Conservation (phyloP, 495 filamentous ascomycete species). For the Halenospora varia region DNA sequence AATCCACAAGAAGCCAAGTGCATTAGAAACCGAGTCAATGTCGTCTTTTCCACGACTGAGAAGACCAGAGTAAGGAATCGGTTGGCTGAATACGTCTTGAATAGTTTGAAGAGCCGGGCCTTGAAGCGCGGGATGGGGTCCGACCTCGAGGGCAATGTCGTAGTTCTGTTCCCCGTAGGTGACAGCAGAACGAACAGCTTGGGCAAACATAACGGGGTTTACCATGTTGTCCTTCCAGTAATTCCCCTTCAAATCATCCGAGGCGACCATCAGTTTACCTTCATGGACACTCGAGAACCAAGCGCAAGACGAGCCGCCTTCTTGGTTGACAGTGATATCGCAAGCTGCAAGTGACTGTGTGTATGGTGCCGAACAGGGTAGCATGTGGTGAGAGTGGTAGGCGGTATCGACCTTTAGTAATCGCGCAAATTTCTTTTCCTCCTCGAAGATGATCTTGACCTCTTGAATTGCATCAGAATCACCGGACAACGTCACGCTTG, state of each 20-base stretch:
- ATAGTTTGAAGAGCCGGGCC: constrained; percentile 31
- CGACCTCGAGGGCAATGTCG: constrained; percentile 39
- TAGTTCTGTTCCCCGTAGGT: background rate
- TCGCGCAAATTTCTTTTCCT: constrained; percentile 39
- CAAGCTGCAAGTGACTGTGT: constrained; percentile 29
- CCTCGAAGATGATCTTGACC: constrained; percentile 35
- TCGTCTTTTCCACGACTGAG: constrained; percentile 22
- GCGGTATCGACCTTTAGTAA: constrained; percentile 47
- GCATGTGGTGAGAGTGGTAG: constrained; percentile 63
- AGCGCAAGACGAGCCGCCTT: background rate
- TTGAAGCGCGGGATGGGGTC: constrained; percentile 49
- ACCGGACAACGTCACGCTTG: constrained; percentile 46
- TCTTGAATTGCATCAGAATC: constrained; percentile 28
- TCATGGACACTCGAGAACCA: constrained; percentile 7
- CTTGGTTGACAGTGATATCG: background rate
- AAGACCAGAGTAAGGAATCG: constrained; percentile 25
- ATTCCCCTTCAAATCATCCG: constrained; percentile 24
- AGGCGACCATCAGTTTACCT: background rate
- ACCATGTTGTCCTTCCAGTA: constrained; percentile 60
- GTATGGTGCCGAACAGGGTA: constrained; percentile 13
- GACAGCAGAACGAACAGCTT: constrained; percentile 30
- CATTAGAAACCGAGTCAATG: constrained; percentile 28
- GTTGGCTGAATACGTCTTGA: constrained; percentile 1
- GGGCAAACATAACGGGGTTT: constrained; percentile 47
- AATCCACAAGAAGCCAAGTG: constrained; percentile 33